These are phyloP conservation scores for Arachnomyces sp. DNA, from an alignment of 2,329 filamentous ascomycete species.

Conservation along the genomic window DNA sequence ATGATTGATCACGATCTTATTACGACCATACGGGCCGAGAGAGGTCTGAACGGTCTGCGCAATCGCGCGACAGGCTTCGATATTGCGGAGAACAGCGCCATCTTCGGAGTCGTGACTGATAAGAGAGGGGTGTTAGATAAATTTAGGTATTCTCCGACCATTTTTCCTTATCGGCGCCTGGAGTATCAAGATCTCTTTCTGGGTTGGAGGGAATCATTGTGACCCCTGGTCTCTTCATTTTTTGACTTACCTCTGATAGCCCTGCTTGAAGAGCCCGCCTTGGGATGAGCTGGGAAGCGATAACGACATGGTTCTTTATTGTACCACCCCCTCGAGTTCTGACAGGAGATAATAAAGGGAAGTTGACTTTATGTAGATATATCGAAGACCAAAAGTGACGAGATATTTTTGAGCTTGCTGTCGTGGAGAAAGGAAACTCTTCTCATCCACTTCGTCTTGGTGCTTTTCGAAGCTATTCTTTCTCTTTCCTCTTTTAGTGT, in stretches of 20 bases:
- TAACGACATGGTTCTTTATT: constrained; percentile 66
- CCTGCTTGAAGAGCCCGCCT: constrained; percentile 85
- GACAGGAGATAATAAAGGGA: too few relatives aligned
- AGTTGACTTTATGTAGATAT: too few relatives aligned
- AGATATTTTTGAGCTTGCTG: too few relatives aligned
- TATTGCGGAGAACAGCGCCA: constrained; percentile 96
- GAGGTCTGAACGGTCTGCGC: constrained; percentile 95
- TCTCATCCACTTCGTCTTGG: too few relatives aligned
- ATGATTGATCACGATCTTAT: constrained; percentile 99
- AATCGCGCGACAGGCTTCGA: constrained; percentile 95
- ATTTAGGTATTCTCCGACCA: constrained; percentile 3
- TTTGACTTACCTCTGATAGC: constrained; percentile 78
- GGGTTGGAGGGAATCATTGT: constrained; percentile 4
- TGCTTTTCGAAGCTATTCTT: too few relatives aligned
- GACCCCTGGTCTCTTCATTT: constrained; percentile 3
- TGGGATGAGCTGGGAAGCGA: constrained; percentile 93
- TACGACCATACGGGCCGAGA: constrained; percentile 91
- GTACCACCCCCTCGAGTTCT: too few relatives aligned
- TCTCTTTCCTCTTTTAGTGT: too few relatives aligned
- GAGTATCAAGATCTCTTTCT: constrained; percentile 8
- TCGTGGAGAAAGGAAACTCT: too few relatives aligned
- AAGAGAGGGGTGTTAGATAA: constrained; percentile 14
- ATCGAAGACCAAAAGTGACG: too few relatives aligned
- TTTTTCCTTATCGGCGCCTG: neutral
- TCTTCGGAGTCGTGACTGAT: constrained; percentile 95